A percentile compares a stretch with the other conserved stretches of the same genome.
These are phyloP conservation scores for Aspergillus sp. DNA, from an alignment of 2,329 filamentous ascomycete genomes.

Conservation along the genomic window DNA sequence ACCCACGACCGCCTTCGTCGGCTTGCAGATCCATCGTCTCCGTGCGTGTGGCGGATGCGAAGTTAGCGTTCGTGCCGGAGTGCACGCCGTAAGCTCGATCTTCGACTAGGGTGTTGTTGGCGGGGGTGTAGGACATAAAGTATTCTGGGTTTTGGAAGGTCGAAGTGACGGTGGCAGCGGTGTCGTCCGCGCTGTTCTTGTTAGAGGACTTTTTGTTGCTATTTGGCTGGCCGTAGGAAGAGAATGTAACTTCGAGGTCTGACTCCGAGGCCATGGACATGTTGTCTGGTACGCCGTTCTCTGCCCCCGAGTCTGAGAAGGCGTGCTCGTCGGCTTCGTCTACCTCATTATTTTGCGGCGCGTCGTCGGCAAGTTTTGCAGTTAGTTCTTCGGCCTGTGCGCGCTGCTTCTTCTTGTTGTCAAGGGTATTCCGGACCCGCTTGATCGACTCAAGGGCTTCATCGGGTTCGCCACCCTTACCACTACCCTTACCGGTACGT, in stretches of 20 bases:
- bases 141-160: slow-evolving; percentile 82
- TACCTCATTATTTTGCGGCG: not conserved
- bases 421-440: slow-evolving; percentile 42
- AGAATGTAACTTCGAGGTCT: slow-evolving; percentile 70
- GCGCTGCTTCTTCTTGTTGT: slow-evolving; percentile 43
- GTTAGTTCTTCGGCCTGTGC: slow-evolving; percentile 28
- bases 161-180: slow-evolving; percentile 20
- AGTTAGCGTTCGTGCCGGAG: slow-evolving; percentile 73
- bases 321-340: slow-evolving; percentile 42
- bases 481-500: slow-evolving; percentile 68
- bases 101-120: slow-evolving; percentile 76
- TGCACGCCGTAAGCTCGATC: slow-evolving; percentile 93
- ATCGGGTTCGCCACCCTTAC: slow-evolving; percentile 63
- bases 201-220: slow-evolving; percentile 26
- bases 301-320: slow-evolving; percentile 38
- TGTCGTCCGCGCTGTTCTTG: slow-evolving; percentile 53
- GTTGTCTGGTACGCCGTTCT: slow-evolving; percentile 40
- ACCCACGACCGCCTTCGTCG: slow-evolving; percentile 76
- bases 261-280: slow-evolving; percentile 61
- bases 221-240: slow-evolving; percentile 55
- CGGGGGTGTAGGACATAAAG: slow-evolving; percentile 95
- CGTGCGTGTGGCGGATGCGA: slow-evolving; percentile 81
- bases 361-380: not conserved
- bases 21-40: slow-evolving; percentile 90
- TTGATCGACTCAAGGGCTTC: slow-evolving; percentile 56